Percentiles rank a stretch among this genome's conserved stretches.
Conservation (phyloP, 2,329 filamentous ascomycete species). For the Incumbomyces lentus region DNA sequence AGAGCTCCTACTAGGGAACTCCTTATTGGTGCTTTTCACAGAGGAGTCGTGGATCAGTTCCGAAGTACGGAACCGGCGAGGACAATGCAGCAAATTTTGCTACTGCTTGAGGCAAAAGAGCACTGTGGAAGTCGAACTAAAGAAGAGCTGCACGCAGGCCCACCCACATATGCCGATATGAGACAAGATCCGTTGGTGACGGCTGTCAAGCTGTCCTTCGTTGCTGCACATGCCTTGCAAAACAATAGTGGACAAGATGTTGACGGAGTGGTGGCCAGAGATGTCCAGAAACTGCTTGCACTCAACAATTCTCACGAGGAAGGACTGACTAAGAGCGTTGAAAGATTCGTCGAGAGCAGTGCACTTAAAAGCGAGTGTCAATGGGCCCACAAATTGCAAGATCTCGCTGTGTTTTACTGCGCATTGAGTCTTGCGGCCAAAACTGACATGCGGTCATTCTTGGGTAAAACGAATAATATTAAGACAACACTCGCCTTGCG, state of each 20-base stretch:
- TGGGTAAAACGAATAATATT: slow-evolving; percentile 2
- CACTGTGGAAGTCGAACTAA: slow-evolving; percentile 16
- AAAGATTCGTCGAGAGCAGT: too few relatives aligned
- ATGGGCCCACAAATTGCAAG: not conserved
- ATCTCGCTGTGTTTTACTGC: not conserved
- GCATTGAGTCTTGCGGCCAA: slow-evolving; percentile 1
- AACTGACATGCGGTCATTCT: not conserved
- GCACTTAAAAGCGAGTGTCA: not conserved
- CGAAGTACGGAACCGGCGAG: slow-evolving; percentile 25
- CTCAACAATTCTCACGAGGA: slow-evolving; percentile 14
- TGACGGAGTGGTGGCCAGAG: slow-evolving; percentile 30
- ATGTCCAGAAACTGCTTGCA: slow-evolving; percentile 29
- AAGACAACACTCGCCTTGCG: not conserved
- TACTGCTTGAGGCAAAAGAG: slow-evolving; percentile 28
- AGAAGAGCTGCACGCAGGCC: not conserved
- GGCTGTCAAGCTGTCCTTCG: slow-evolving; percentile 34
- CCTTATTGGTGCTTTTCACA: slow-evolving; percentile 29
- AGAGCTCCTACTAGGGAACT: slow-evolving; percentile 24
- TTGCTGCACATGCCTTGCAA: slow-evolving; percentile 32
- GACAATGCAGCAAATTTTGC: slow-evolving; percentile 27
- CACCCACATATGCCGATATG: slow-evolving; percentile 9
- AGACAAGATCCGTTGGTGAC: slow-evolving; percentile 32
- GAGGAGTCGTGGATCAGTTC: slow-evolving; percentile 27
- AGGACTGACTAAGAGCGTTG: not conserved
- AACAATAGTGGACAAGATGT: slow-evolving; percentile 30